Base-by-base conservation (phyloP, 2,329 filamentous ascomycete species). In the Pseudogymnoascus sp. region DNA sequence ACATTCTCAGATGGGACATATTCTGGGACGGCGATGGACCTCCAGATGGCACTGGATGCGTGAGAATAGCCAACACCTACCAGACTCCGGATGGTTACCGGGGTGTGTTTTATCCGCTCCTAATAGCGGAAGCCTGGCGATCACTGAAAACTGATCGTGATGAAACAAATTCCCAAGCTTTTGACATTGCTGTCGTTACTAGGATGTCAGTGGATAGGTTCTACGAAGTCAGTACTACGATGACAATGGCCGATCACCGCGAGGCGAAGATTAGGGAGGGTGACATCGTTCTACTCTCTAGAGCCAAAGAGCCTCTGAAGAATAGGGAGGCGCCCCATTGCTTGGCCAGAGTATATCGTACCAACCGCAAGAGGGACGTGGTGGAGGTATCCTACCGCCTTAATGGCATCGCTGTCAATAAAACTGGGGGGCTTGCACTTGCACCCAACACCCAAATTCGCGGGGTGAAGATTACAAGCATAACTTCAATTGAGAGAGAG, bases 121-220 rank as follows among this genome's bases (percentile, higher is more conserved):
- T 99, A 36, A 86, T 95, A 31, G 88, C 96, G 26, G 95, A 99
- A 78, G 93, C 93, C 31, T 99, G 95, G 95, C 90, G 96, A 72
- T 90, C 90, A 4, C 95, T 99, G 73, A 87, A 96, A 61, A 93
- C 91, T 60, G 85, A 90, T 18, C 93, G 93, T 73, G 91, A 97
- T 71, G 95, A 99, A 75, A 85, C 87, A 59, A 89, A 84, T 18
- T 86, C 86, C 67, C 91, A 88, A 72, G 80, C 90, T 0, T 96
- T 96, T 71, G 91, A 92, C 65, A 86, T 97, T 75, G 96, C 93
- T 72, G 84, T 99, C 62, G 84, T 90, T 60, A 96, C 89, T 71
- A 89, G 95, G 66, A 87, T 95, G 71, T 95, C 87, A 57, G 92
- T 99, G 10, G 95, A 99, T 75, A 89, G 88, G 61, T 97, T 96